Evolutionary conservation across 23 red algal genomes (phyloP).

Genomic region (Gracilaria domingensis): DNA sequence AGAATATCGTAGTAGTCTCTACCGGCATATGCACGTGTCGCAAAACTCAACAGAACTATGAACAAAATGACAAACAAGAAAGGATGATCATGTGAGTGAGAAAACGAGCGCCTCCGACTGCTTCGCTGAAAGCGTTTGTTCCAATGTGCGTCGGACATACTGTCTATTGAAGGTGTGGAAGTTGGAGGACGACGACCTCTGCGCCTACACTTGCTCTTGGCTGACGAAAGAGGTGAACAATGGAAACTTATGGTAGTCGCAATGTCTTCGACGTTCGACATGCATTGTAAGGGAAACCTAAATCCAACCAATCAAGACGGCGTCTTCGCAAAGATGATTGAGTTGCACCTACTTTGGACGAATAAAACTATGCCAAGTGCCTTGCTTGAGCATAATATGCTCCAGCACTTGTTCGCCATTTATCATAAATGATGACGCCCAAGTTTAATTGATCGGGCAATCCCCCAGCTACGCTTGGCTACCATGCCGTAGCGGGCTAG

Average conservation of each 20-base stretch:
- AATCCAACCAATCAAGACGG: constrained; percentile 6
- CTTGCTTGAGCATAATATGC: too few species aligned
- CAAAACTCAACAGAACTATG: constrained; percentile 34
- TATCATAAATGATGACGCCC: too few species aligned
- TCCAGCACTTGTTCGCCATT: too few species aligned
- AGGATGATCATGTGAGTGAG: not conserved
- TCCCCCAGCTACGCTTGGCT: too few species aligned
- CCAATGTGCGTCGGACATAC: not conserved
- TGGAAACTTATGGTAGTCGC: too few species aligned
- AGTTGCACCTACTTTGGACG: not conserved
- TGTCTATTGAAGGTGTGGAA: not conserved
- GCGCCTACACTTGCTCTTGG: not conserved
- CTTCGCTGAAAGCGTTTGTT: not conserved
- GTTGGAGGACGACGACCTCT: not conserved
- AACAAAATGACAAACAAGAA: constrained; percentile 43
- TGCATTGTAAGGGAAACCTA: too few species aligned
- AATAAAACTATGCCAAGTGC: too few species aligned
- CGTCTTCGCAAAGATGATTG: not conserved
- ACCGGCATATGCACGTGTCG: constrained; percentile 35
- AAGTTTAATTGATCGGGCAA: too few species aligned
- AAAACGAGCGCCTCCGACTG: not conserved
- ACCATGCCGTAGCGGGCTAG: too few species aligned
- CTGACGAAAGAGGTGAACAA: not conserved
- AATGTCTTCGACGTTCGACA: too few species aligned
- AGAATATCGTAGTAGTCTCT: constrained; percentile 93